These are phyloP conservation scores for Salvia miltiorrhiza DNA, from an alignment of 257 asterid species.

Conservation along the genomic window DNA sequence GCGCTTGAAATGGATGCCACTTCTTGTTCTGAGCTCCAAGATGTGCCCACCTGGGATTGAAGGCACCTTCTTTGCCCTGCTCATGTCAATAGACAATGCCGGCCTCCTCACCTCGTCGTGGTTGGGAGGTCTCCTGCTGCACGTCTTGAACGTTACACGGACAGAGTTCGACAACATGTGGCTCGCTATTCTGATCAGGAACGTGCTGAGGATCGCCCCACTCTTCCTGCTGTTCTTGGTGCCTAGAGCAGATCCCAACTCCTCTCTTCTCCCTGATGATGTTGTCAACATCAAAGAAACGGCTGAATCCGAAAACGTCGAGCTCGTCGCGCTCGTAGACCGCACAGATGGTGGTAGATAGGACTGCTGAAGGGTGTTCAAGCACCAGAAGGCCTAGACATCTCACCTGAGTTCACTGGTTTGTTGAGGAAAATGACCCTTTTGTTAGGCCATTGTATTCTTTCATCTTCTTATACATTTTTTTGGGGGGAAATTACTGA, in stretches of 20 bases:
- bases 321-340: slow-evolving; percentile 70
- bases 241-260: slow-evolving; percentile 60
- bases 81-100: slow-evolving; percentile 85
- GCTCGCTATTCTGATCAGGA: slow-evolving; percentile 74
- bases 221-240: slow-evolving; percentile 59
- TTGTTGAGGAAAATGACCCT: not conserved
- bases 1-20: slow-evolving; percentile 95
- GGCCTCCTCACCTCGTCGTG: slow-evolving; percentile 84
- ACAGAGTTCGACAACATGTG: slow-evolving; percentile 59
- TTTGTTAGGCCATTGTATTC: slow-evolving; percentile 11
- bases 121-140: slow-evolving; percentile 84
- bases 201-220: slow-evolving; percentile 56
- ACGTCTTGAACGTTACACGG: slow-evolving; percentile 59
- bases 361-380: slow-evolving; percentile 7
- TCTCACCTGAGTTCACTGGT: not conserved
- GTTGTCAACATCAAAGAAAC: slow-evolving; percentile 30
- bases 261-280: slow-evolving; percentile 52
- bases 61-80: slow-evolving; percentile 89
- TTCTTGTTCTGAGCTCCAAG: slow-evolving; percentile 78
- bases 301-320: slow-evolving; percentile 48
- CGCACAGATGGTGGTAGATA: slow-evolving; percentile 35
- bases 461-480: slow-evolving; percentile 2
- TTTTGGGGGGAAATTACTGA: not conserved
- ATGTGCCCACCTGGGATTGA: slow-evolving; percentile 89
- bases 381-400: not conserved